Evolutionary conservation across 1,284 basidiomycete species (phyloP), one percentile per base, ranked within the genome.

Genomic region (Lentinula novae-zelandiae): DNA sequence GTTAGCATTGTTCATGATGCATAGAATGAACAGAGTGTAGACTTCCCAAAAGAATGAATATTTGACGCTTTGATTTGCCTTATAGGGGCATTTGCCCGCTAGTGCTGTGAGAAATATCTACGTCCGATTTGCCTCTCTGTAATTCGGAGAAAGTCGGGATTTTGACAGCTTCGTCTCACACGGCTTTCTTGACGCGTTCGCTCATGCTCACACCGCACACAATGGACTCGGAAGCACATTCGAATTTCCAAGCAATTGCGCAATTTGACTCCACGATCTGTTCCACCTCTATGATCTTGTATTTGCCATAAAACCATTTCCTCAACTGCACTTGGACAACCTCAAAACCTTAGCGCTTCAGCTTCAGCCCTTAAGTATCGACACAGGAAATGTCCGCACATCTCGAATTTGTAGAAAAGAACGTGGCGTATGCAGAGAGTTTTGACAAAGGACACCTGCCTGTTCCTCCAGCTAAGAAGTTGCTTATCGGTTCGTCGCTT

Each of bases 401-500:
- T 27, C 13, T 51, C 33, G 62, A 62, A 9, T 66, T 67, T 36
- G 34, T 56, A 13, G n/a, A 61, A 53, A 62, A 65, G 13, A 67
- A 67, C 54, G 57, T 46, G 13, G 53, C 57, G 34, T 67, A 65
- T 53, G 65, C 53, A 10, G 51, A 66, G 40, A 61, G n/a, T 2
- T 66, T 65, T 50, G 48, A 60, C 13, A 61, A 62, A 17, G 62
- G 62, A 7, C 20, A 62, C 17, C 27, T 66, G 17, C 39, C 63
- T 38, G 49, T 65, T 13, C 65, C 63, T n/a, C 65, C 65, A 0
- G 34, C 58, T 7, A 66, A 65, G 46, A 63, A 67, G 31, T 48
- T 66, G 10, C 50, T 67, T 15, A 55, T 68, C 34, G 62, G 67
- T 67, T 51, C 40, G 63, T 44, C n/a, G 31, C 39, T 34, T 13